Evolutionary conservation across 2,329 filamentous ascomycete species (phyloP), one percentile per base, ranked within the genome.

Genomic region (Coniochaeta ligniaria): DNA sequence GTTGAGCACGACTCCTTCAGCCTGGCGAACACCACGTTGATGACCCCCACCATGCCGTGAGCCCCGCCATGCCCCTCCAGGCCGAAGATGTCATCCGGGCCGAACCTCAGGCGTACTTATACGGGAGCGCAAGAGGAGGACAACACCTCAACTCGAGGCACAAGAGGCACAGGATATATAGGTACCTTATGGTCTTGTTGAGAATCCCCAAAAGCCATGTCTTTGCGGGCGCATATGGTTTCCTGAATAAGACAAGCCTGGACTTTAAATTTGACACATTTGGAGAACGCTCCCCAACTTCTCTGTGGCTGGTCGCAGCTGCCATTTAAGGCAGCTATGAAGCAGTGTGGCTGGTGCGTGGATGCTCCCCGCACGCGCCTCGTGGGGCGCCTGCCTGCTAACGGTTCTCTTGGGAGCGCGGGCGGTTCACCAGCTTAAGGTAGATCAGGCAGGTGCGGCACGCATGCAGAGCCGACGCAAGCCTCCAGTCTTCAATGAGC

Each of bases 361-460:
- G 24, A 31, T 52, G 14, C 22, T 28, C 22, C 45, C 45, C 47
- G 22, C 22, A 17, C 47, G 16, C 47, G 24, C 47, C 47, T 24
- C 47, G 47, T 47, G 20, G 38, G 38, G 38, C 38, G 38, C 38
- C 11, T 8, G 35, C 35, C 35, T 38, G 11, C 16, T 17, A 38
- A 38, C 35, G 28, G 24, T 52, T 52, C 47, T n/a, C 22, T n/a
- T 36, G 35, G 35, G 12, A 36, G 35, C 35, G 12, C 7, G 47
- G 47, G 47, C 47, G 47, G 24, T 52, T 52, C 47, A 36, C 31
- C 54, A 57, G 54, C 35, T 35, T 57, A n/a, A n/a, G n/a, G n/a
- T n/a, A 22, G 35, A 57, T 35, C 54, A 57, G 54, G 54, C 54
- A 57, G 54, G 54, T 57, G 54, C 54, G 20, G 54, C 54, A 24